These are phyloP conservation scores for Yamadazyma taylorii DNA, from an alignment of 1,139 yeast genomes.

Conservation along the genomic window DNA sequence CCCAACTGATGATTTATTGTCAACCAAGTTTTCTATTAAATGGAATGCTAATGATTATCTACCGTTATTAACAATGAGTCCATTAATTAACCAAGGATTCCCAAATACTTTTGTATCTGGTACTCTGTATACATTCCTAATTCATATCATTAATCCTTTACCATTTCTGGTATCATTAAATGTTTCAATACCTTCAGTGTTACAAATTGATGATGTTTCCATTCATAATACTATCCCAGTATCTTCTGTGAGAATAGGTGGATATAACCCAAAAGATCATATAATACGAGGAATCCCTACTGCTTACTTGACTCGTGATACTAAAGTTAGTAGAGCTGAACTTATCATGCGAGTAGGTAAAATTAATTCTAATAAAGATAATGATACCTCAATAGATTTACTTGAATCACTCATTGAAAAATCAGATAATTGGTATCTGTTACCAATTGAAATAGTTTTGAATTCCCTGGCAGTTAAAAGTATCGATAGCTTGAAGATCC, in stretches of 20 bases:
- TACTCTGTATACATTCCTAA: slow-evolving; percentile 18
- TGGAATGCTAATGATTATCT: slow-evolving; percentile 37
- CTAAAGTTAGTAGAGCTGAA: slow-evolving; percentile 34
- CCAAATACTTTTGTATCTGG: slow-evolving; percentile 14
- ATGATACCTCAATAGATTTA: slow-evolving; percentile 21
- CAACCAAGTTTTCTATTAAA: slow-evolving; percentile 30
- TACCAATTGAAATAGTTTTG: slow-evolving; percentile 27
- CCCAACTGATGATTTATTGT: slow-evolving; percentile 28
- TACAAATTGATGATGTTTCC: slow-evolving; percentile 1
- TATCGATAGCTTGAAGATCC: slow-evolving; percentile 20
- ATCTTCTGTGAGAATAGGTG: slow-evolving; percentile 21
- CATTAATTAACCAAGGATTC: slow-evolving; percentile 7
- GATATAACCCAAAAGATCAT: slow-evolving; percentile 14
- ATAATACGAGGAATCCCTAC: slow-evolving; percentile 29
- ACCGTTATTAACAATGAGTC: slow-evolving; percentile 24
- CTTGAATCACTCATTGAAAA: slow-evolving; percentile 21
- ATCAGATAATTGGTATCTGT: slow-evolving; percentile 36
- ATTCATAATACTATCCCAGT: slow-evolving; percentile 27
- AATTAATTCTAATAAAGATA: slow-evolving; percentile 8
- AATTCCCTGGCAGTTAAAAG: slow-evolving; percentile 3
- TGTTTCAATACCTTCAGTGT: slow-evolving; percentile 16
- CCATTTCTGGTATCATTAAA: slow-evolving; percentile 14
- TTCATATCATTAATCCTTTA: slow-evolving; percentile 35
- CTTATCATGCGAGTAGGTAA: slow-evolving; percentile 28
- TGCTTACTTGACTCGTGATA: slow-evolving; percentile 28